Evolutionary conservation across 1,284 basidiomycete species (phyloP).

Genomic region (Psilocybe mexicana): DNA sequence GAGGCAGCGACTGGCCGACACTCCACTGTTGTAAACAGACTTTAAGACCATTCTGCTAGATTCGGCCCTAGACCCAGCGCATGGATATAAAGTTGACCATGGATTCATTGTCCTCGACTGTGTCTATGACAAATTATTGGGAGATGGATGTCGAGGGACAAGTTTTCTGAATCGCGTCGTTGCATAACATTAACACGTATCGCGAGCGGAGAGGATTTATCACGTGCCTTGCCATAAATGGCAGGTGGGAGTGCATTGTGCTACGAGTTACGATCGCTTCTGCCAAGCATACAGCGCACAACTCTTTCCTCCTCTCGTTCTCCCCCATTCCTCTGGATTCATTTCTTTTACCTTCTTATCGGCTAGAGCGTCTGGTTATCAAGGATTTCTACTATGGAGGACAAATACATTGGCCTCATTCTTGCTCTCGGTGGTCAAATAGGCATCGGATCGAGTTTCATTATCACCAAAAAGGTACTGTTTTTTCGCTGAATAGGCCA

Average conservation of each 20-base stretch:
- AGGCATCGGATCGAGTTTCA: constrained; percentile 90
- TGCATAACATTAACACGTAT: too few species aligned
- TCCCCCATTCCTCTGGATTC: background rate
- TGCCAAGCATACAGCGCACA: constrained; percentile 2
- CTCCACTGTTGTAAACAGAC: too few species aligned
- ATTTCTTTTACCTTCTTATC: background rate
- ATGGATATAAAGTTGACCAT: too few species aligned
- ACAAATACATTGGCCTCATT: constrained; percentile 89
- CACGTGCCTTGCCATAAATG: background rate
- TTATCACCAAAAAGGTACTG: constrained; percentile 93
- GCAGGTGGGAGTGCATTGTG: constrained; percentile 4
- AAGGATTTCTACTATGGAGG: constrained; percentile 56
- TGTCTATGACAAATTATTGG: too few species aligned
- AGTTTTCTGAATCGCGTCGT: too few species aligned
- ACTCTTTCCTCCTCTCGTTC: background rate
- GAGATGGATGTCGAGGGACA: too few species aligned
- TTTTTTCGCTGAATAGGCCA: background rate
- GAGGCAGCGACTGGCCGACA: too few species aligned
- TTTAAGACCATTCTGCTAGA: too few species aligned
- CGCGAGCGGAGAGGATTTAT: background rate
- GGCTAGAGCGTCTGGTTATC: background rate
- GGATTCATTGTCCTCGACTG: too few species aligned
- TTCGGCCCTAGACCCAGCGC: too few species aligned
- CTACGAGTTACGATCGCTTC: background rate
- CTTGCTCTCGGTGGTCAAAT: constrained; percentile 84